Conservation (phyloP, 306 rosid genomes). For the Prunus davidiana region DNA sequence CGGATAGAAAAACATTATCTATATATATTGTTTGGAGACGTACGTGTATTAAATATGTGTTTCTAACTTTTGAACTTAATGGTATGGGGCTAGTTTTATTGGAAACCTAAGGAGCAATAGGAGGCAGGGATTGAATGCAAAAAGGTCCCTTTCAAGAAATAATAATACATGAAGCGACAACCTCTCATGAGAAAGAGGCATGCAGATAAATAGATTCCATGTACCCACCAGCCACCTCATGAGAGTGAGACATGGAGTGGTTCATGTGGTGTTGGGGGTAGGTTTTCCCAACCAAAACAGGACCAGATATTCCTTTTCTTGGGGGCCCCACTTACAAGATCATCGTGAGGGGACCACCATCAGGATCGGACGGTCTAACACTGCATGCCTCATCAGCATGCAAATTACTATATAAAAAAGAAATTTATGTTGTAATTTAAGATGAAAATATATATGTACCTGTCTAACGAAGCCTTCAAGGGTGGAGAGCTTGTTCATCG, state of each 20-base stretch:
- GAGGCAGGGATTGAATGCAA: background rate
- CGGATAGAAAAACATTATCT: too few species aligned
- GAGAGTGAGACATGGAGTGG: slow-evolving; percentile 47
- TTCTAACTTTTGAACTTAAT: slow-evolving; percentile 13
- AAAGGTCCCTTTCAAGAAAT: slow-evolving; percentile 31
- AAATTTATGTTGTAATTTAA: background rate
- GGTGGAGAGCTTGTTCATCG: slow-evolving; percentile 84
- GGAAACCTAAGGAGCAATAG: slow-evolving; percentile 10
- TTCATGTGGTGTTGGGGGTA: slow-evolving; percentile 49
- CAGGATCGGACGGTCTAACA: background rate
- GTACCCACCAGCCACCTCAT: slow-evolving; percentile 38
- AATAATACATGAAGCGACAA: slow-evolving; percentile 15
- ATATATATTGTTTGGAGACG: background rate
- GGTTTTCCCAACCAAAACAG: slow-evolving; percentile 53
- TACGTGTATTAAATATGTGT: background rate
- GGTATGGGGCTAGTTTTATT: slow-evolving; percentile 13
- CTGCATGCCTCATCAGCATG: background rate
- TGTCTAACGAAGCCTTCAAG: slow-evolving; percentile 86
- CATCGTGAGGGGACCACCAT: slow-evolving; percentile 40
- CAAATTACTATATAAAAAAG: background rate
- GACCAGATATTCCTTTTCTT: slow-evolving; percentile 41
- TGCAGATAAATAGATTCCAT: slow-evolving; percentile 41
- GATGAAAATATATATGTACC: slow-evolving; percentile 37
- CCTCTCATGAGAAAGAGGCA: slow-evolving; percentile 9
- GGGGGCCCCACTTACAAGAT: slow-evolving; percentile 33